phyloP scores from a whole-genome alignment of 1,139 yeast genomes.

The Meyerozyma sp. region DNA sequence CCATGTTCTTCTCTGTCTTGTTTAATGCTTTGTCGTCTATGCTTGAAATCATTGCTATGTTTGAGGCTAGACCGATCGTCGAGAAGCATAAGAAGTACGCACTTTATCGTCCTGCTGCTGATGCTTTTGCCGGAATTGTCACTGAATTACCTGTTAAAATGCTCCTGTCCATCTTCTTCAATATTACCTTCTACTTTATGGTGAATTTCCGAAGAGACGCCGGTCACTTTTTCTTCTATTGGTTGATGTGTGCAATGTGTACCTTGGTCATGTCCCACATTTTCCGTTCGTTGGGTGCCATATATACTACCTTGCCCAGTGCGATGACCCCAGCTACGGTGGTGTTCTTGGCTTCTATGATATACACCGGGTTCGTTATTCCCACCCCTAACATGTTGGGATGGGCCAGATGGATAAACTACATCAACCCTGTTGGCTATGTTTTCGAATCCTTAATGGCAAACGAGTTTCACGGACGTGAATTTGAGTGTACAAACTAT shows the following conservation, averaged over 20 bases:
- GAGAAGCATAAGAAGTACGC: conserved; percentile 78
- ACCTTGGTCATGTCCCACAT: conserved; percentile 66
- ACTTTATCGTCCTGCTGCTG: conserved; percentile 72
- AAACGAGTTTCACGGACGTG: conserved; percentile 40
- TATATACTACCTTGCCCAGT: conserved; percentile 52
- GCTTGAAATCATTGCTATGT: conserved; percentile 64
- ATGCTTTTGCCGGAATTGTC: conserved; percentile 63
- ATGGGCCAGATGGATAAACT: conserved; percentile 80
- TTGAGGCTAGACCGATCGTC: conserved; percentile 69
- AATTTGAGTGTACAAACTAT: conserved; percentile 35
- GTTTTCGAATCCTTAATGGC: conserved; percentile 65
- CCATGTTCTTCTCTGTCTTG: conserved; percentile 71
- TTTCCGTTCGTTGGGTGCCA: conserved; percentile 68
- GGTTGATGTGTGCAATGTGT: conserved; percentile 47
- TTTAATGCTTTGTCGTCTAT: conserved; percentile 74
- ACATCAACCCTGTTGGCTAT: conserved; percentile 65
- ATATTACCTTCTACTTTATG: conserved; percentile 61
- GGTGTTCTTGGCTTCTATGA: conserved; percentile 53
- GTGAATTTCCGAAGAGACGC: conserved; percentile 59
- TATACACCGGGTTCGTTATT: conserved; percentile 72
- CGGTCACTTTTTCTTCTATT: conserved; percentile 66
- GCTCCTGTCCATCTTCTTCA: conserved; percentile 50
- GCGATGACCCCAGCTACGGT: conserved; percentile 74
- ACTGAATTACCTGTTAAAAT: conserved; percentile 66
- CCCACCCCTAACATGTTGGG: conserved; percentile 66